Evolutionary conservation across 2,329 filamentous ascomycete species (phyloP), one percentile per base, ranked within the genome.

Genomic region (Sphaerostilbella broomeana): DNA sequence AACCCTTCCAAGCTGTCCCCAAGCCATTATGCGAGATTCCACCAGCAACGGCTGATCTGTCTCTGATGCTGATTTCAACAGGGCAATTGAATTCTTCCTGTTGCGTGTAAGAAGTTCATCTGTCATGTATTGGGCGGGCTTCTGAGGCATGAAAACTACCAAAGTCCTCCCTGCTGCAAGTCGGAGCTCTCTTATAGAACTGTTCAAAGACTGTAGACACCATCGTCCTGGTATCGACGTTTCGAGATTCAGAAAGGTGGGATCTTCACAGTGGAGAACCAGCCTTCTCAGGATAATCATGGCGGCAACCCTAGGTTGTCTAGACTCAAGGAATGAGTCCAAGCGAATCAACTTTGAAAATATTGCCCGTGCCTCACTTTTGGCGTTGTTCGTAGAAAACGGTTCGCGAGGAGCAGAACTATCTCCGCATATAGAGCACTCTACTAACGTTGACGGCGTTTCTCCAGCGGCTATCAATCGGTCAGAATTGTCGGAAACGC

Each of bases 11-110:
- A 95, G 70, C 54, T 87, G 82, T n/a, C 84, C 84, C 76, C 90
- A 88, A 11, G 86, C 84, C 62, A 92, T 69, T 42, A 97, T 82
- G 47, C 86, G 81, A 13, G 86, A 89, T 60, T 97, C 90, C 35
- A 88, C 81, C 30, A 89, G 65, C 44, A 79, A 72, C 5, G 79
- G 62, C 6, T 77, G 69, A 38, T 79, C 75, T 42, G 80, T 81
- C 32, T 86, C 81, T 1, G 84, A 86, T 9, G 94, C 69, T 4
- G 70, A 75, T 47, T 80, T 81, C 8, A 97, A 67, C 50, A 85
- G 76, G 20, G 82, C 75, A 6, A 95, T 68, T 2, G 77, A 76
- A 41, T 78, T 76, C 35, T 81, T 73, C 40, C 85, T 75, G 51
- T 95, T 49, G 19, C 53, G 51, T 18, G 42, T 35, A 32, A 63